Base-by-base conservation (phyloP, 139 green algal species). In the Chlorella sp. region DNA sequence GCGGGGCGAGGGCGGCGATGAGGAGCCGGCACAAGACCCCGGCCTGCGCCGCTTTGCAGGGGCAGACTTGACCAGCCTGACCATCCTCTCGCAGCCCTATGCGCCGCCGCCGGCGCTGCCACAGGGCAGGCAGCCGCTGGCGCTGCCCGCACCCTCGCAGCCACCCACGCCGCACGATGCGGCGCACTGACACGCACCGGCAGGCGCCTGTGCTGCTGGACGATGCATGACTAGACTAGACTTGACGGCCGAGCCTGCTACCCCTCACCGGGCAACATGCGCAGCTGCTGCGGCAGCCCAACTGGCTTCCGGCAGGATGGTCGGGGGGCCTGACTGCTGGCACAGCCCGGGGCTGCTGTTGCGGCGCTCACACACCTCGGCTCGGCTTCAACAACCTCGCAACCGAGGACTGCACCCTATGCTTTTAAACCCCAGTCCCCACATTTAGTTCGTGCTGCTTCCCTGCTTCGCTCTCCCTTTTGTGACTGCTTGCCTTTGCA, bases 71-170 rank as follows among this genome's bases (percentile, higher is more conserved):
- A 41, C 55, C 1, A 65, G 86, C 56, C 75, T 90, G 23, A 86
- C 87, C 39, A 87, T 90, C 34, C 44, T 90, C 2, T 83, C 62
- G 13, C 60, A 21, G 34, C 87, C 87, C 6, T 90, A 90, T 51
- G n/a, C 20, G 3, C 38, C 82, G 56, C 78, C 81, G 70, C 39
- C 21, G 74, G 15, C 39, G 34, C 64, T n/a, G 6, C 18, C 28
- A 4, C 65, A 36, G 16, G 20, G 69, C 20, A 7, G 34, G 16
- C 16, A 34, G 74, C 57, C 39, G 36, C 57, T 56, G 57, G 57
- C 36, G 57, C 13, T 34, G 25, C 57, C 60, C 2, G 57, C 76
- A 36, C 36, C 38, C 34, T 55, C 69, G 69, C 18, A 16, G 69
- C 69, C 69, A 1, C 16, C 34, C 15, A 38, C 51, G 30, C 51